These are phyloP conservation scores for Yarrowia alimentaria DNA, from an alignment of 805 yeast genomes.

Conservation along the genomic window DNA sequence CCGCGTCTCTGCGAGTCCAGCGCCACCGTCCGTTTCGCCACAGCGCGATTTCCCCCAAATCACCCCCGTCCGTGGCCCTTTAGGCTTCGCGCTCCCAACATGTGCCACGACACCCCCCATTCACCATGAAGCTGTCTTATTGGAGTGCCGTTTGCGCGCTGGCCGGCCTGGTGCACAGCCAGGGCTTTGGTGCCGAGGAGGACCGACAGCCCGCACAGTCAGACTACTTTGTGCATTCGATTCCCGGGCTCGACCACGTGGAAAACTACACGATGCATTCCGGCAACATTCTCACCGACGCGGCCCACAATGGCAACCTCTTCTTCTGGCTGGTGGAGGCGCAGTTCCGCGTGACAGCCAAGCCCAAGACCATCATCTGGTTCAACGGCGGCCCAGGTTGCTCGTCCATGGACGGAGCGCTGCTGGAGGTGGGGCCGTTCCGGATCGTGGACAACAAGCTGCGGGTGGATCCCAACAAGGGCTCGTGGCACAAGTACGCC, in stretches of 20 bases:
- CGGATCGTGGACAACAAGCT: slow-evolving; percentile 49
- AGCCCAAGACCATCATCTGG: slow-evolving; percentile 63
- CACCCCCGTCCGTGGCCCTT: too few species aligned
- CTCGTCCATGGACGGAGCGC: slow-evolving; percentile 95
- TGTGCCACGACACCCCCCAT: too few species aligned
- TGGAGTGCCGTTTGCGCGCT: slow-evolving; percentile 7
- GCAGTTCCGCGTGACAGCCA: slow-evolving; percentile 41
- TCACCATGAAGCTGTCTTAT: too few species aligned
- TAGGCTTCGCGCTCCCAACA: too few species aligned
- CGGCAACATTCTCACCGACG: slow-evolving; percentile 52
- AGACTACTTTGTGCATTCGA: slow-evolving; percentile 1
- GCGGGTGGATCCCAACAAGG: slow-evolving; percentile 56
- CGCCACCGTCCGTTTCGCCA: too few species aligned
- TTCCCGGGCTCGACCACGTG: slow-evolving; percentile 21
- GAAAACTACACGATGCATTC: slow-evolving; percentile 44
- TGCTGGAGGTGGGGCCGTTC: slow-evolving; percentile 89
- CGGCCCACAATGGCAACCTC: slow-evolving; percentile 55
- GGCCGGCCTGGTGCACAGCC: slow-evolving; percentile 1
- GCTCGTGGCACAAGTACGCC: slow-evolving; percentile 80
- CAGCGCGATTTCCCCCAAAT: too few species aligned
- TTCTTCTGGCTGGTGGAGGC: slow-evolving; percentile 73
- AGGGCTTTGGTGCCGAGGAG: too few species aligned
- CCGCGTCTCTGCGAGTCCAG: too few species aligned
- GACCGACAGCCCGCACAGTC: slow-evolving; percentile 17
- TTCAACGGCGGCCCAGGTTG: slow-evolving; percentile 99